Conservation (phyloP, 2,329 filamentous ascomycete genomes). For the Davidsoniella australis region DNA sequence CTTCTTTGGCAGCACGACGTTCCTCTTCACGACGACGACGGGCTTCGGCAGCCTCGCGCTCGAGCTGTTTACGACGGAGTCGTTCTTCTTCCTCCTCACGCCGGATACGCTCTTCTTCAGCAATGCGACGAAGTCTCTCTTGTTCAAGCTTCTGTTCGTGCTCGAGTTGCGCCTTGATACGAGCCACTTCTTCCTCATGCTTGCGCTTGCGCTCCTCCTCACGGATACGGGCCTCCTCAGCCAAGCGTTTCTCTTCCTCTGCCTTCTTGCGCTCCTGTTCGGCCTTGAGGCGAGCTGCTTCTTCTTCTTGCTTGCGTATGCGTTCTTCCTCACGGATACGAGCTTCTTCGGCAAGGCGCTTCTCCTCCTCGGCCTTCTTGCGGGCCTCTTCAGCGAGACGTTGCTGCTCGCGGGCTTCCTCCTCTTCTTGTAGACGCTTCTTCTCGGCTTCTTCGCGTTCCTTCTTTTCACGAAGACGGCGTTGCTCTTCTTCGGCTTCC, state of each 20-base stretch:
- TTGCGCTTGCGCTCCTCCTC: conserved; percentile 16
- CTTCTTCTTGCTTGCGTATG: conserved; percentile 22
- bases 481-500: conserved; percentile 15
- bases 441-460: conserved; percentile 21
- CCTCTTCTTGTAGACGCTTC: conserved; percentile 14
- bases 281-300: conserved; percentile 19
- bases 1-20: conserved; percentile 31
- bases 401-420: conserved; percentile 1
- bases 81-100: conserved; percentile 31
- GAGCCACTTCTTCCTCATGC: conserved; percentile 16
- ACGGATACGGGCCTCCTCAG: conserved; percentile 17
- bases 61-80: conserved; percentile 26
- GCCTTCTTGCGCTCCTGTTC: conserved; percentile 24
- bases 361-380: conserved; percentile 19
- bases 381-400: conserved; percentile 14
- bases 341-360: conserved; percentile 17
- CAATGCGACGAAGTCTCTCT: conserved; percentile 22
- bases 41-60: conserved; percentile 33
- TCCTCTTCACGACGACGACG: conserved; percentile 33
- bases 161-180: conserved; percentile 21
- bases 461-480: conserved; percentile 8
- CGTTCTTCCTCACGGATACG: conserved; percentile 20
- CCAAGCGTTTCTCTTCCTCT: conserved; percentile 18
- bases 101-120: conserved; percentile 23
- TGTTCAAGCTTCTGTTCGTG: conserved; percentile 23